These are phyloP conservation scores for Gracilariopsis chorda DNA, from an alignment of 23 red algal species.

Conservation along the genomic window DNA sequence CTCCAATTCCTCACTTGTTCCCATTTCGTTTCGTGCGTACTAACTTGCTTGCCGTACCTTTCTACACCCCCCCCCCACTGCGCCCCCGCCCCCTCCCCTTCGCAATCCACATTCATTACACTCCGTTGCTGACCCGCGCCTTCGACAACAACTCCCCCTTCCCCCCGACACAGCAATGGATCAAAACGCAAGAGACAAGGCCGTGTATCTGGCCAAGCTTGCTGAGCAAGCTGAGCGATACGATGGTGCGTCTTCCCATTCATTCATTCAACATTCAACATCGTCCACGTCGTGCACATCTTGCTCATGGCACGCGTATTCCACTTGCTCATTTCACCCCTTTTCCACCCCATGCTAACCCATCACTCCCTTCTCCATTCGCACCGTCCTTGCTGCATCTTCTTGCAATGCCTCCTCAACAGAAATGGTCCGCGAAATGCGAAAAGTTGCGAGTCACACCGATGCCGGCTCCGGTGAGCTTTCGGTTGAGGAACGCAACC, in stretches of 20 bases:
- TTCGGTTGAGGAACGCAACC: slow-evolving; percentile 88
- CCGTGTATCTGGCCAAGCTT: slow-evolving; percentile 92
- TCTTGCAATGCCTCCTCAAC: background rate
- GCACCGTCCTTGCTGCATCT: background rate
- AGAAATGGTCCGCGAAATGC: slow-evolving; percentile 97
- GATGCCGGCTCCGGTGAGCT: slow-evolving; percentile 73
- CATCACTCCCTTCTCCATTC: background rate
- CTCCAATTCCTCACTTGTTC: too few species aligned
- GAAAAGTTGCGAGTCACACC: slow-evolving; percentile 72
- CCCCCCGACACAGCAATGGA: too few species aligned
- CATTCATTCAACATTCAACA: too few species aligned
- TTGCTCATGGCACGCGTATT: background rate
- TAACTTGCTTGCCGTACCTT: too few species aligned
- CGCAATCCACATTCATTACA: too few species aligned
- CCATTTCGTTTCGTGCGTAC: too few species aligned
- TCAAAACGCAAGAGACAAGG: slow-evolving; percentile 70
- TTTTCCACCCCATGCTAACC: background rate
- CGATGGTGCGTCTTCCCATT: too few species aligned
- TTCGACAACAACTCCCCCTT: too few species aligned
- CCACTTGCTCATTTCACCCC: too few species aligned
- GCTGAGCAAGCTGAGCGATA: slow-evolving; percentile 98
- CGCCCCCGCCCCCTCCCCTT: too few species aligned
- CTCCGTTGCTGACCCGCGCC: too few species aligned
- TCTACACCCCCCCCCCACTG: too few species aligned
- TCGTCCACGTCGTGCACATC: background rate